phyloP scores from a whole-genome alignment of 2,329 filamentous ascomycete genomes.

The Fusarium incarnatum region DNA sequence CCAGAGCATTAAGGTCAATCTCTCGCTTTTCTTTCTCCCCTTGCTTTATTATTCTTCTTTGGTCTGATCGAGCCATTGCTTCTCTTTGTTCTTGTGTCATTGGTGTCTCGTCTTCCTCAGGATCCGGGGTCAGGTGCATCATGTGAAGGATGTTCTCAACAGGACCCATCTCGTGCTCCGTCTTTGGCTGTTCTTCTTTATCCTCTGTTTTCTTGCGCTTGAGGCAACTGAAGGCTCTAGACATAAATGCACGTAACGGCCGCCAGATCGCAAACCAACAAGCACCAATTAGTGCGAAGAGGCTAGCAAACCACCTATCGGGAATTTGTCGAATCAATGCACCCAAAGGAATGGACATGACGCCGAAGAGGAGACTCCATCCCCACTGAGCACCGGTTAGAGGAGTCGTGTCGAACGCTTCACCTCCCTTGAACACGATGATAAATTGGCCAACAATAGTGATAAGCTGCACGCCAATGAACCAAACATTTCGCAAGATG shows the following conservation, averaged over 20 bases:
- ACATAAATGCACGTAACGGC: slow-evolving; percentile 31
- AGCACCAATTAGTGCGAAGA: slow-evolving; percentile 38
- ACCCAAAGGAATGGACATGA: slow-evolving; percentile 73
- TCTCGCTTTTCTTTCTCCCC: slow-evolving; percentile 33
- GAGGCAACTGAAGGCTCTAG: slow-evolving; percentile 28
- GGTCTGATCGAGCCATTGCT: slow-evolving; percentile 40
- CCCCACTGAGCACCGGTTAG: slow-evolving; percentile 76
- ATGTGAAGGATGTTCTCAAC: slow-evolving; percentile 43
- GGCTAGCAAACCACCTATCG: slow-evolving; percentile 48
- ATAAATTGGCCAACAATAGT: slow-evolving; percentile 78
- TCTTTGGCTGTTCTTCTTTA: slow-evolving; percentile 16
- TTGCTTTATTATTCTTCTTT: slow-evolving; percentile 28
- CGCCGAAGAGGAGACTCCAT: slow-evolving; percentile 75
- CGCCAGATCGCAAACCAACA: slow-evolving; percentile 24
- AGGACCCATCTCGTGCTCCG: slow-evolving; percentile 41
- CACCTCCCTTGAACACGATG: slow-evolving; percentile 77
- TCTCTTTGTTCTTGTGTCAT: slow-evolving; percentile 43
- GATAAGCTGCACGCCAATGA: slow-evolving; percentile 73
- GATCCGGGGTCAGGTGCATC: slow-evolving; percentile 31
- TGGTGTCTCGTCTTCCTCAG: slow-evolving; percentile 35
- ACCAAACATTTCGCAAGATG: slow-evolving; percentile 80
- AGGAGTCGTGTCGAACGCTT: slow-evolving; percentile 71
- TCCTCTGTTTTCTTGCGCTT: slow-evolving; percentile 42
- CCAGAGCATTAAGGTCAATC: slow-evolving; percentile 49
- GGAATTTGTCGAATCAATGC: slow-evolving; percentile 57